Evolutionary conservation across 2,329 filamentous ascomycete genomes (phyloP).

Genomic region (Fusarium vanettenii): DNA sequence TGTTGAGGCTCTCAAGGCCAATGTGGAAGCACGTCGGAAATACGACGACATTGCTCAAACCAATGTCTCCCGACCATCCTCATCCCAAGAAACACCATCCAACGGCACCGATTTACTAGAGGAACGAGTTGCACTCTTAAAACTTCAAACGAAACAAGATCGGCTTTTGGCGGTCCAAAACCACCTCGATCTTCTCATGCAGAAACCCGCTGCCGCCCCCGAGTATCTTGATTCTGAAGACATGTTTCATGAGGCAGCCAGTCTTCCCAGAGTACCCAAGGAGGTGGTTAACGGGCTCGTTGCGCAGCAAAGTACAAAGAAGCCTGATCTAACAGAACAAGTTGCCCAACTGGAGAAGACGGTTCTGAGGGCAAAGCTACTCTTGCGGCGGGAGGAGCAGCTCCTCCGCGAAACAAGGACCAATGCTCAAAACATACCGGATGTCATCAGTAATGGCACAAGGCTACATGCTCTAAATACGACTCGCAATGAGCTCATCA

Average conservation of each 20-base stretch:
- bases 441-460: conserved; percentile 50
- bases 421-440: conserved; percentile 50
- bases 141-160: conserved; percentile 63
- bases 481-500: conserved; percentile 70
- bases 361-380: conserved; percentile 67
- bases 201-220: conserved; percentile 63
- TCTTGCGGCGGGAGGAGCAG: conserved; percentile 67
- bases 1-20: conserved; percentile 63
- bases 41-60: conserved; percentile 54
- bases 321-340: conserved; percentile 59
- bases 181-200: conserved; percentile 61
- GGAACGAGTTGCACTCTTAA: conserved; percentile 63
- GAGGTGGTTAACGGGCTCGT: conserved; percentile 64
- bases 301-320: conserved; percentile 52
- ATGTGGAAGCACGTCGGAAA: conserved; percentile 62
- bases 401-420: conserved; percentile 61
- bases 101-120: conserved; percentile 51
- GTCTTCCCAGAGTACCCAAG: conserved; percentile 63
- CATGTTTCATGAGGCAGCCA: conserved; percentile 57
- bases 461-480: conserved; percentile 65
- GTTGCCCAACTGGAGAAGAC: conserved; percentile 67
- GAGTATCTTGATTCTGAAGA: conserved; percentile 62
- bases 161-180: conserved; percentile 62
- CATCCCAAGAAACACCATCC: conserved; percentile 33
- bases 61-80: conserved; percentile 21